A percentile compares a stretch with the other conserved stretches of the same genome.
These are phyloP conservation scores for Alternaria solani DNA, from an alignment of 2,329 filamentous ascomycete genomes.

Conservation along the genomic window DNA sequence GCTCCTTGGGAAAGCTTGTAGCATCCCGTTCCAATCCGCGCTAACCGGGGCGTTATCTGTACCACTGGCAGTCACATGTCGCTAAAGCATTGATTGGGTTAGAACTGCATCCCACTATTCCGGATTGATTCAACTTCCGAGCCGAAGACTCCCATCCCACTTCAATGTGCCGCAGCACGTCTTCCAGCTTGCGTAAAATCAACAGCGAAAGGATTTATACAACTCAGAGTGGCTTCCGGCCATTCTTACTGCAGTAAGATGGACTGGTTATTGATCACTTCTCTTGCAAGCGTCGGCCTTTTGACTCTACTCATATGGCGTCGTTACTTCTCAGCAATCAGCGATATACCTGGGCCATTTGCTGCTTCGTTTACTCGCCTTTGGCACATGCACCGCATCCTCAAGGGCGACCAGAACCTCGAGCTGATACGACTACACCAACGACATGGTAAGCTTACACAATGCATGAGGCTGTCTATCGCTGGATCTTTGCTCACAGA, in stretches of 20 bases:
- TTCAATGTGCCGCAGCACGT: background rate
- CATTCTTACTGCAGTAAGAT: background rate
- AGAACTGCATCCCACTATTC: background rate
- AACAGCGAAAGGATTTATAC: background rate
- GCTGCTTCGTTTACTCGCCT: conserved; percentile 49
- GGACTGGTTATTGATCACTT: background rate
- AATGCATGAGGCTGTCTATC: background rate
- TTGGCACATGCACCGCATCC: conserved; percentile 51
- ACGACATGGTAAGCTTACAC: conserved; percentile 47
- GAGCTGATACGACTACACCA: conserved; percentile 46
- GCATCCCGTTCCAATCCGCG: background rate
- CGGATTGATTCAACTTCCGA: background rate
- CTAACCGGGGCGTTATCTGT: background rate
- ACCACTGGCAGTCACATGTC: background rate
- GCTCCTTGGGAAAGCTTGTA: background rate
- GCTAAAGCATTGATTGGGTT: background rate
- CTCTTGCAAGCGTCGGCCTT: background rate
- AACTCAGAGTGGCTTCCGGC: background rate
- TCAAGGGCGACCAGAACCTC: conserved; percentile 50
- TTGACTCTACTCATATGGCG: conserved; percentile 11
- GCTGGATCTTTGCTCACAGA: conserved; percentile 26
- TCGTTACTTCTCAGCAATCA: conserved; percentile 59
- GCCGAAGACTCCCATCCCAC: background rate
- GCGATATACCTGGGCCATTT: conserved; percentile 55
- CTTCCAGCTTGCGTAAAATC: background rate